phyloP scores from a whole-genome alignment of 305 asterid species.

The Plantago lanceolata region DNA sequence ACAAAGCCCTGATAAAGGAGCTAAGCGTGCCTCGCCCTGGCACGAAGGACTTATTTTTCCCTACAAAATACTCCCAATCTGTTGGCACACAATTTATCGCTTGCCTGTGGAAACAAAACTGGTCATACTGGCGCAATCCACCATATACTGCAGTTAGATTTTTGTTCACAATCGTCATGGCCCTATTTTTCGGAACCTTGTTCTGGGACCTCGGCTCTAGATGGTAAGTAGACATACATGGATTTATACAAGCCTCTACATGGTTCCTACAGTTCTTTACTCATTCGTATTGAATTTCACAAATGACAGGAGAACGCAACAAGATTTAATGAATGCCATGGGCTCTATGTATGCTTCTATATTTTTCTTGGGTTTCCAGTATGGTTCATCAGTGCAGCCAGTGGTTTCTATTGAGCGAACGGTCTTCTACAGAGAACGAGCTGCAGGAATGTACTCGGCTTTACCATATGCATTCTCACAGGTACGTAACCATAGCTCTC shows the following conservation, averaged over 20 bases:
- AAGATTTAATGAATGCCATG: slow-evolving; percentile 47
- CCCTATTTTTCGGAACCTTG: slow-evolving; percentile 49
- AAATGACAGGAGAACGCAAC: slow-evolving; percentile 33
- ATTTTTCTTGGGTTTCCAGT: slow-evolving; percentile 49
- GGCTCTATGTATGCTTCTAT: slow-evolving; percentile 52
- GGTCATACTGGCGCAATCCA: slow-evolving; percentile 59
- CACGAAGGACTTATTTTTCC: slow-evolving; percentile 37
- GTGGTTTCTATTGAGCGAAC: slow-evolving; percentile 59
- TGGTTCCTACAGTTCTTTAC: background rate
- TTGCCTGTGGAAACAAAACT: slow-evolving; percentile 61
- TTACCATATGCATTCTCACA: slow-evolving; percentile 57
- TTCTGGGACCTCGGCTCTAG: slow-evolving; percentile 58
- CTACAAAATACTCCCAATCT: slow-evolving; percentile 42
- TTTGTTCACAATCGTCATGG: slow-evolving; percentile 45
- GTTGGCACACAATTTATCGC: slow-evolving; percentile 47
- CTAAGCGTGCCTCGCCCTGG: slow-evolving; percentile 44
- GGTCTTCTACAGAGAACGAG: slow-evolving; percentile 58
- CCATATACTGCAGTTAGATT: slow-evolving; percentile 57
- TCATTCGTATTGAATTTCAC: background rate
- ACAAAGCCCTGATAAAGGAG: slow-evolving; percentile 49
- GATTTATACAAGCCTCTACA: background rate
- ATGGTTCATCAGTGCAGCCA: slow-evolving; percentile 50
- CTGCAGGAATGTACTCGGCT: slow-evolving; percentile 66
- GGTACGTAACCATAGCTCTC: slow-evolving; percentile 30
- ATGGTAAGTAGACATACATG: slow-evolving; percentile 29